Evolutionary conservation across 2,329 filamentous ascomycete genomes (phyloP).

Genomic region (Hypoxylon sp.): DNA sequence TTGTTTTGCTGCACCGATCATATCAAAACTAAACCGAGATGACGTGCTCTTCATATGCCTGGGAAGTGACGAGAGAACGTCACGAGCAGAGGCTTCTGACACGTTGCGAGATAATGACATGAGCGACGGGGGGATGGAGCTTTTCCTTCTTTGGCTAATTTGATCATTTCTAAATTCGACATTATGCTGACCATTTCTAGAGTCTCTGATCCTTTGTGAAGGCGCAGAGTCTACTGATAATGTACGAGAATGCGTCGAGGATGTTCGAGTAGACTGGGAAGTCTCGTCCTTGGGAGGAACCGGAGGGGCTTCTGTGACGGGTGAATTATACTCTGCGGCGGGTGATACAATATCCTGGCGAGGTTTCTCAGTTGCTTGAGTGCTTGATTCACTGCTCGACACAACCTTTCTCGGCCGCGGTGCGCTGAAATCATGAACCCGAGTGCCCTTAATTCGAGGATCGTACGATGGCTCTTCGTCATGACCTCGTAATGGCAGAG

Average conservation of each 20-base stretch:
- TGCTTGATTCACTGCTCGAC: constrained; percentile 51
- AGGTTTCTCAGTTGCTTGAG: constrained; percentile 41
- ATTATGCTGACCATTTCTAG: constrained; percentile 29
- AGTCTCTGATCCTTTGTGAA: constrained; percentile 45
- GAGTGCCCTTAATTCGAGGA: constrained; percentile 74
- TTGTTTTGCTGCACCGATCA: constrained; percentile 77
- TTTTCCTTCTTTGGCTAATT: constrained; percentile 46
- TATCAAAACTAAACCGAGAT: constrained; percentile 86
- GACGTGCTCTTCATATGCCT: constrained; percentile 82
- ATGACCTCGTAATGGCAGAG: constrained; percentile 59
- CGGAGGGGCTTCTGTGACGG: constrained; percentile 52
- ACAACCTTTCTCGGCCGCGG: constrained; percentile 65
- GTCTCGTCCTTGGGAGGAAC: constrained; percentile 60
- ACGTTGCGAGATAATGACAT: constrained; percentile 66
- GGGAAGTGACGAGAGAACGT: constrained; percentile 66
- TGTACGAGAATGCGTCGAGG: constrained; percentile 56
- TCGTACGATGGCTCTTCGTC: constrained; percentile 69
- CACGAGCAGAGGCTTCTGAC: constrained; percentile 64
- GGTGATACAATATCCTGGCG: constrained; percentile 44
- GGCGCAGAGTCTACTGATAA: constrained; percentile 50
- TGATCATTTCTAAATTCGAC: constrained; percentile 31
- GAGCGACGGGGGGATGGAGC: constrained; percentile 54
- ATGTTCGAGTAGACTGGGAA: constrained; percentile 50
- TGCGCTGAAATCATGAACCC: constrained; percentile 76
- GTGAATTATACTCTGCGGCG: constrained; percentile 41